Base-by-base conservation (phyloP, 2,329 filamentous ascomycete genomes). In the Aspergillus candidus region DNA sequence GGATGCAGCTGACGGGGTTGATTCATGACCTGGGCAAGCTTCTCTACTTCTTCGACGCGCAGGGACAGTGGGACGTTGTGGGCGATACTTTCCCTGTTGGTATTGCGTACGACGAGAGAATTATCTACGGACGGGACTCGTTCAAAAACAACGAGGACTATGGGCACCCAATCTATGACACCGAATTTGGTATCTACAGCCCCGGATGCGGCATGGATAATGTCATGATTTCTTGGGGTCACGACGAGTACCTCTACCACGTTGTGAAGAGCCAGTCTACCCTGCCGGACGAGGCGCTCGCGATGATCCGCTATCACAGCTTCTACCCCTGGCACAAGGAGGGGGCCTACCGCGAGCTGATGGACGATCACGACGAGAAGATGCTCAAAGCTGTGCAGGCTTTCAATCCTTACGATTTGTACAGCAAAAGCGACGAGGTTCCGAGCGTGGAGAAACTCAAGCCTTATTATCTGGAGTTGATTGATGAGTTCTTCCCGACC, bases 251-350 rank as follows among this genome's bases (percentile, higher is more conserved):
- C 44, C 59, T 70, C 32, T 95, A 94, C 73, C 83, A 88, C 59
- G 83, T 94, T 49, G 81, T 86, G 68, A 89, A 88, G 73, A 83
- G 86, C 51, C 88, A 94, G 73, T 84, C 79, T 38, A 84, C 73
- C 0, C 75, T 95, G 35, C 89, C 89, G 0, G 75, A 78, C 37
- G 88, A 94, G 75, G 86, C 84, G 0, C 76, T 95, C 10, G 89
- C 88, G 48, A 94, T 95, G 87, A 93, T 95, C 64, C 76, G 89
- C 44, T 94, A 94, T 70, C 89, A 95, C 71, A 88, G 83, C 5
- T 94, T 94, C 71, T 95, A 95, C 69, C 84, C 89, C 12, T 95
- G 88, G 89, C 89, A 94, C 70, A 80, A 76, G 49, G 83, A 84
- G 65, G 84, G 83, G 43, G 88, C 86, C 6, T 95, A 95, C 70